Conservation (phyloP, 129 eudicot species). For the Pulicaria dysenterica region DNA sequence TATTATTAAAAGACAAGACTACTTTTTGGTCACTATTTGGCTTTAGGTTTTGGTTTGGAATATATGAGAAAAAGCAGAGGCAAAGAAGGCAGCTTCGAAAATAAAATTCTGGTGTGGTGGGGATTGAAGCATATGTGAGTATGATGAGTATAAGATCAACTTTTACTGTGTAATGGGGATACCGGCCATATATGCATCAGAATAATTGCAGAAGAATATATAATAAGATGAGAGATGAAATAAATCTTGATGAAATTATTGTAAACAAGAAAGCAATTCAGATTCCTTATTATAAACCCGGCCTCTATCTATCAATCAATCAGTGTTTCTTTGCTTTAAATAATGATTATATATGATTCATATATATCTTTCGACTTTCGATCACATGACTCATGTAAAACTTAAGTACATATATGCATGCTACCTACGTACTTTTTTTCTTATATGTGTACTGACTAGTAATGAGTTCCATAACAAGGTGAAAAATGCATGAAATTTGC, state of each 20-base stretch:
- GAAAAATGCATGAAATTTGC: too few relatives aligned
- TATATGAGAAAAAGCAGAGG: constrained; percentile 42
- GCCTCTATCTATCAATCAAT: constrained; percentile 26
- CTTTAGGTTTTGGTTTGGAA: constrained; percentile 52
- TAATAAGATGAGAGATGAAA: constrained; percentile 35
- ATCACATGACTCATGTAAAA: constrained; percentile 38
- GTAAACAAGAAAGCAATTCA: constrained; percentile 42
- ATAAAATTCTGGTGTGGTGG: constrained; percentile 45
- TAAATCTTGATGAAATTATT: constrained; percentile 48
- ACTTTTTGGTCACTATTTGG: constrained; percentile 25
- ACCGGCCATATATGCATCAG: neutral
- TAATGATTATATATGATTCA: constrained; percentile 28
- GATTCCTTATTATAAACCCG: constrained; percentile 41
- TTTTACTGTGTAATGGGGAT: constrained; percentile 36
- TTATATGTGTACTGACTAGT: too few relatives aligned
- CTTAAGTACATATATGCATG: too few relatives aligned
- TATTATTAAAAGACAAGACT: constrained; percentile 26
- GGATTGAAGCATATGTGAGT: constrained; percentile 22
- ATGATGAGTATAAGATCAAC: constrained; percentile 31
- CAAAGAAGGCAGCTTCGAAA: constrained; percentile 46
- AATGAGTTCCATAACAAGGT: too few relatives aligned
- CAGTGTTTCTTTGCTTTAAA: constrained; percentile 33
- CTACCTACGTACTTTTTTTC: too few relatives aligned
- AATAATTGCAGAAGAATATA: constrained; percentile 35
- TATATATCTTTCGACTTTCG: too few relatives aligned